These are phyloP conservation scores for Schrenkiella parvula DNA, from an alignment of 345 rosid genomes.

Conservation along the genomic window DNA sequence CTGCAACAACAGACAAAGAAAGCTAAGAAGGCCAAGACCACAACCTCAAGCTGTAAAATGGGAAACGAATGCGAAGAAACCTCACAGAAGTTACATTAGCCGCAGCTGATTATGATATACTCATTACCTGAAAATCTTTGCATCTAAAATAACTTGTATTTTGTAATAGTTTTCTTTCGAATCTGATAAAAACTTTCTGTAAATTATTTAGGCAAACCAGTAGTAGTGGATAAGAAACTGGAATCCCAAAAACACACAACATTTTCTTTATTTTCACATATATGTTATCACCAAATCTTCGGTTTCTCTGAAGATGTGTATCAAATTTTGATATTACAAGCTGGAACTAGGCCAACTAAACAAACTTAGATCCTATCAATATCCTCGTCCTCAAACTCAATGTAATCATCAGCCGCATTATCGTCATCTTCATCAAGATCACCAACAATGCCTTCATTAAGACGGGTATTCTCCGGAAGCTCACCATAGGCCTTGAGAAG, in stretches of 20 bases:
- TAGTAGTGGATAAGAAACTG: background rate
- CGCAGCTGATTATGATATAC: background rate
- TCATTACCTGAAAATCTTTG: slow-evolving; percentile 5
- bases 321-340: slow-evolving; percentile 24
- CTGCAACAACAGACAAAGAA: slow-evolving; percentile 30
- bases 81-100: background rate
- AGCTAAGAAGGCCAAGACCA: slow-evolving; percentile 35
- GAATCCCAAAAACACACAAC: slow-evolving; percentile 14
- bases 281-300: background rate
- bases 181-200: background rate
- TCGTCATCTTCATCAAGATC: slow-evolving; percentile 67
- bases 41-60: slow-evolving; percentile 23
- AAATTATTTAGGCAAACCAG: slow-evolving; percentile 11
- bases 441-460: slow-evolving; percentile 66
- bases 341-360: background rate
- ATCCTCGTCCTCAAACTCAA: slow-evolving; percentile 78
- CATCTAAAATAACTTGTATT: background rate
- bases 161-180: background rate
- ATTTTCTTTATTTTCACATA: background rate
- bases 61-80: slow-evolving; percentile 31
- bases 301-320: background rate
- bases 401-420: slow-evolving; percentile 49
- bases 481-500: slow-evolving; percentile 69
- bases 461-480: slow-evolving; percentile 60
- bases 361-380: slow-evolving; percentile 58